phyloP scores from a whole-genome alignment of 2,329 filamentous ascomycete species.

The Hansfordia pulvinata region DNA sequence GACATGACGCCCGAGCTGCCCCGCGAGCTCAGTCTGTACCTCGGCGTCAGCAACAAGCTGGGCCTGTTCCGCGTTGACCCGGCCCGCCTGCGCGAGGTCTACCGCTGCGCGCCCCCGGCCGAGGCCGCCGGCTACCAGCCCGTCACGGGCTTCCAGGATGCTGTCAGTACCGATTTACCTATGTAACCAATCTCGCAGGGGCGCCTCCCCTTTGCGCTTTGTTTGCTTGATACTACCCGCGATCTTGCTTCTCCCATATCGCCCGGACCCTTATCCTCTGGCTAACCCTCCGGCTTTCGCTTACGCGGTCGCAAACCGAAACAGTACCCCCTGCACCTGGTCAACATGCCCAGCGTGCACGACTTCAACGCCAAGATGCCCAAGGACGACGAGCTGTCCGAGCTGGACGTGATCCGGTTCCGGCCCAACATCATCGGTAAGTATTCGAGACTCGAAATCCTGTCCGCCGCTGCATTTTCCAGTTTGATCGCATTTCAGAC shows the following conservation, averaged over 20 bases:
- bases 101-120: slow-evolving; percentile 42
- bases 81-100: slow-evolving; percentile 39
- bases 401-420: slow-evolving; percentile 50
- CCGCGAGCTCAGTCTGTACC: slow-evolving; percentile 46
- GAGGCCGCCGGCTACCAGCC: slow-evolving; percentile 50
- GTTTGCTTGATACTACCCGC: too few relatives aligned
- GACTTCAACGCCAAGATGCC: slow-evolving; percentile 44
- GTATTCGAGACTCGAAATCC: too few relatives aligned
- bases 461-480: too few relatives aligned
- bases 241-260: too few relatives aligned
- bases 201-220: too few relatives aligned
- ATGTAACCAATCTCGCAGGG: too few relatives aligned
- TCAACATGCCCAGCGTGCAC: slow-evolving; percentile 51
- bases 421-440: slow-evolving; percentile 58
- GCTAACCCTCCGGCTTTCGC: too few relatives aligned
- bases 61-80: slow-evolving; percentile 57
- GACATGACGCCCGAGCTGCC: slow-evolving; percentile 47
- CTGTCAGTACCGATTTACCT: too few relatives aligned
- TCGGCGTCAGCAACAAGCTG: slow-evolving; percentile 53
- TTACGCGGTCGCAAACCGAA: too few relatives aligned
- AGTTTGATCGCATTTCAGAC: too few relatives aligned
- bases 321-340: slow-evolving; percentile 56
- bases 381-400: slow-evolving; percentile 29
- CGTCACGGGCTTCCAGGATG: slow-evolving; percentile 55
- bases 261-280: too few relatives aligned